Conservation (phyloP, 108 stramenopile genomes). For the Fragilariopsis cylindrus region DNA sequence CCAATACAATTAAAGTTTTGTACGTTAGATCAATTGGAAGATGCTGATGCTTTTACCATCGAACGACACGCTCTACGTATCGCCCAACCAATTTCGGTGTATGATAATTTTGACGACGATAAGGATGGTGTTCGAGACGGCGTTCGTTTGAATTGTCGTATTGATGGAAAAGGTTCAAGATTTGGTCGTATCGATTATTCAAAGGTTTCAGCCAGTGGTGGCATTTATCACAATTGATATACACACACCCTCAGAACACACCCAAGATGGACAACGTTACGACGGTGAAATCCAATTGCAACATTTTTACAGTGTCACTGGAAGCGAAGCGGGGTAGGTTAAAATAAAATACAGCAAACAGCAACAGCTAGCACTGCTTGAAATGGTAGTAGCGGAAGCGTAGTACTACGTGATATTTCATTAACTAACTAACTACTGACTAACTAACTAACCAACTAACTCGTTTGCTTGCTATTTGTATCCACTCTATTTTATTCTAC, state of each 20-base stretch:
- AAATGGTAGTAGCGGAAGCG: not conserved
- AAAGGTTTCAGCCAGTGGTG: constrained; percentile 52
- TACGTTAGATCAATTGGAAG: constrained; percentile 30
- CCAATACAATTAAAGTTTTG: constrained; percentile 20
- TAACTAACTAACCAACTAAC: too few relatives aligned
- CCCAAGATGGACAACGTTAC: constrained; percentile 50
- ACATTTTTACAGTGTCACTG: constrained; percentile 39
- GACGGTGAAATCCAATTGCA: constrained; percentile 48
- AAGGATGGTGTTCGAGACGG: constrained; percentile 22
- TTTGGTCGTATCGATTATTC: constrained; percentile 47
- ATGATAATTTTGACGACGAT: constrained; percentile 20
- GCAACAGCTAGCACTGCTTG: not conserved
- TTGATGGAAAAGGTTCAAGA: constrained; percentile 23
- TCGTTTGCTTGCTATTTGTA: not conserved
- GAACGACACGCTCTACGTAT: constrained; percentile 46
- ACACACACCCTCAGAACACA: constrained; percentile 47
- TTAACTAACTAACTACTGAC: not conserved
- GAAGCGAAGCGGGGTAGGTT: not conserved
- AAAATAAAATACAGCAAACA: constrained; percentile 16
- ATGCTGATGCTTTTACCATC: constrained; percentile 37
- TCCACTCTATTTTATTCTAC: not conserved
- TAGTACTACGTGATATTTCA: not conserved
- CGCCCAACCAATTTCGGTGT: constrained; percentile 31
- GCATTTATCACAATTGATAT: constrained; percentile 50
- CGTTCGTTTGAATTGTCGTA: constrained; percentile 6